A percentile compares a stretch with the other conserved stretches of the same genome.
phyloP scores from a whole-genome alignment of 805 yeast species.

The Myxozyma lipomycoides region DNA sequence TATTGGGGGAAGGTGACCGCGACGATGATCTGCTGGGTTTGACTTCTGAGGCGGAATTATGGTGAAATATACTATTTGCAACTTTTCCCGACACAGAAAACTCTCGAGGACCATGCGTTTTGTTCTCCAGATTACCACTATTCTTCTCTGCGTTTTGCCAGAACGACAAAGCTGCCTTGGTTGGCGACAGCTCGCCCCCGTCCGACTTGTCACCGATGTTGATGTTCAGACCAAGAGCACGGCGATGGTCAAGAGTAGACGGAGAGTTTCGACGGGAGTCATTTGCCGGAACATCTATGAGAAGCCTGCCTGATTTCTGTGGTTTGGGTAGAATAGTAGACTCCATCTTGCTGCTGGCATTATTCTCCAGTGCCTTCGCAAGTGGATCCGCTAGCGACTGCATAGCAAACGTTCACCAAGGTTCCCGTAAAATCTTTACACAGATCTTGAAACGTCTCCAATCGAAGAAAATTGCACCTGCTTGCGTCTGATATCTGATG shows the following conservation, averaged over 20 bases:
- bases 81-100: constrained; percentile 8
- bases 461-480: no score
- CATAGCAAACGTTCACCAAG: not conserved
- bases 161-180: constrained; percentile 12
- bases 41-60: not conserved
- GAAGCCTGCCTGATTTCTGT: constrained; percentile 1
- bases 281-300: constrained; percentile 13
- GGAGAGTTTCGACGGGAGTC: constrained; percentile 26
- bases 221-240: constrained; percentile 1
- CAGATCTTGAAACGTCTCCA: no score
- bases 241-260: constrained; percentile 20
- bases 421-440: no score
- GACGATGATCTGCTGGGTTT: not conserved
- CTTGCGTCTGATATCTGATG: no score
- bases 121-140: not conserved
- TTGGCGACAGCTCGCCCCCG: constrained; percentile 3
- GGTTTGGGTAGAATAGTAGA: not conserved
- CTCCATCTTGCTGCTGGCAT: not conserved
- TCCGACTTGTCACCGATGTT: constrained; percentile 1
- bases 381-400: not conserved
- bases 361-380: not conserved
- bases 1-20: constrained; percentile 5
- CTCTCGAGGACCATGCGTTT: not conserved
- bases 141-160: constrained; percentile 25
- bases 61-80: constrained; percentile 17